Percentiles rank a stretch among this genome's conserved stretches.
Evolutionary conservation across 148 eudicot genomes (phyloP).

Genomic region (Talinum fruticosum): DNA sequence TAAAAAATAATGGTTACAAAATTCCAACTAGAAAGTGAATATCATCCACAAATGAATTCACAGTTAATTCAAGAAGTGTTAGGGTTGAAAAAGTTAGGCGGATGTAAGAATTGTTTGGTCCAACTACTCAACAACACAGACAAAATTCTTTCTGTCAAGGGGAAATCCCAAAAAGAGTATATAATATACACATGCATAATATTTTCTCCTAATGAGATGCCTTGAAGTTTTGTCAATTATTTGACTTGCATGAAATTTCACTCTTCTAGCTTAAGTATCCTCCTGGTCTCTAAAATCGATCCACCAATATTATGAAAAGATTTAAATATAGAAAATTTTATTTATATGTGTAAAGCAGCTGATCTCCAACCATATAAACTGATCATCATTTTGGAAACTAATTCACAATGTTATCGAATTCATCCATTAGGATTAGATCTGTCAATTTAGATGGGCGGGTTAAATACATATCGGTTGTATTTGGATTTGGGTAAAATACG

Average conservation of each 20-base stretch:
- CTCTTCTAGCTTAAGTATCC: not conserved
- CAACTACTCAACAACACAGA: not conserved
- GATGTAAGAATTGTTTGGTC: not conserved
- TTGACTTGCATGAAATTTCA: not conserved
- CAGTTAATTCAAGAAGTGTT: not conserved
- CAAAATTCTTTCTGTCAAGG: not conserved
- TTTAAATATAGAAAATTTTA: no score
- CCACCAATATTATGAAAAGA: no score
- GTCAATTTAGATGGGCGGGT: no score
- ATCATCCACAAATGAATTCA: not conserved
- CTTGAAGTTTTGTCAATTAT: not conserved
- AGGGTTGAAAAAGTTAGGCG: not conserved
- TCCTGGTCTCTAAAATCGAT: no score
- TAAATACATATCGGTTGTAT: no score
- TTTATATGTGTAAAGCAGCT: no score
- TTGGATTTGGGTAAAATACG: no score
- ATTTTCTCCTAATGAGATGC: not conserved
- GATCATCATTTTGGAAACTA: no score
- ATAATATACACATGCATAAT: no score
- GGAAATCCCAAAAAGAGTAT: not conserved
- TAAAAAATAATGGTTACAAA: not conserved
- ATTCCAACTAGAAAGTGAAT: not conserved
- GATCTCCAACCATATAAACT: no score
- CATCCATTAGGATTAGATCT: no score
- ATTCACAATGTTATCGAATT: no score